phyloP scores from a whole-genome alignment of 441 rosid genomes.

The Euphorbia schlechtendalii region DNA sequence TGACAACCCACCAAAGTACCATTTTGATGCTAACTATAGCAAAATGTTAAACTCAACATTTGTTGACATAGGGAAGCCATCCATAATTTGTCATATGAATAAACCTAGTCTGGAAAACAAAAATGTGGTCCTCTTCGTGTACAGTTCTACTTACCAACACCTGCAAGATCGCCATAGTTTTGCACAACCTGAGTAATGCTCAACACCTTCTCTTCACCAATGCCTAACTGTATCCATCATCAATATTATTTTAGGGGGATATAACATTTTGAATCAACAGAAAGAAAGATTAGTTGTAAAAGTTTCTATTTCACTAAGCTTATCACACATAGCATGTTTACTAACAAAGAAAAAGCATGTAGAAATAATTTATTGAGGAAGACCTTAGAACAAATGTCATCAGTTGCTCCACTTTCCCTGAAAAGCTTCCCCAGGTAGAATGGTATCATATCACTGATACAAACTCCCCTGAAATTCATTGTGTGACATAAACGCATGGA shows the following conservation, averaged over 20 bases:
- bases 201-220: conserved; percentile 58
- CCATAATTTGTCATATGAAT: not conserved
- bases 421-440: conserved; percentile 80
- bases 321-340: not conserved
- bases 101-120: not conserved
- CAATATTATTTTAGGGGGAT: conserved; percentile 15
- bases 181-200: conserved; percentile 46
- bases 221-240: conserved; percentile 49
- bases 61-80: not conserved
- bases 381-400: conserved; percentile 78
- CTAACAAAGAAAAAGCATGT: conserved; percentile 13
- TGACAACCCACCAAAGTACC: not conserved
- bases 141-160: conserved; percentile 73
- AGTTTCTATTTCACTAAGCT: not conserved
- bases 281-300: not conserved
- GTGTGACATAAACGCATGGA: conserved; percentile 10
- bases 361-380: conserved; percentile 21
- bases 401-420: conserved; percentile 57
- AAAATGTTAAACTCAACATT: not conserved
- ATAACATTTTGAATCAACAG: conserved; percentile 6
- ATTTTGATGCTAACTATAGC: not conserved
- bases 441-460: conserved; percentile 87
- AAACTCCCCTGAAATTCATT: conserved; percentile 61
- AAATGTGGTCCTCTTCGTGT: conserved; percentile 6
- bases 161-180: conserved; percentile 70